Evolutionary conservation across 345 rosid species (phyloP), one percentile per base, ranked within the genome.

Genomic region (Boechera retrofracta): DNA sequence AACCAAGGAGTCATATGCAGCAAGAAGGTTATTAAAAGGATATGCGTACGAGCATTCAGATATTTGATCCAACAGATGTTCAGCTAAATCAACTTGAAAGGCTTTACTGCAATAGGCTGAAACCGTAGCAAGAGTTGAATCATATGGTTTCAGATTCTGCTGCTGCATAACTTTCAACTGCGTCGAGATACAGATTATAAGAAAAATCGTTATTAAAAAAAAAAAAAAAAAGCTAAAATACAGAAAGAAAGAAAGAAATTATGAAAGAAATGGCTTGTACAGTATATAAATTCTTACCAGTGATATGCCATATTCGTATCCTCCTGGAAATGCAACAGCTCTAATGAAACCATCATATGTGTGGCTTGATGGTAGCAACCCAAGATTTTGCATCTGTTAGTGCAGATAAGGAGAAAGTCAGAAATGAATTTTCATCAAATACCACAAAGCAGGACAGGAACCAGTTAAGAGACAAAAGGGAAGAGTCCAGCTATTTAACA

Each of bases 11-110:
- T 84, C 82, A 75, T 89, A 92, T 33, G 92, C 97, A 51, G 77
- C 78, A 64, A 94, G 89, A 81, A 92, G 84, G 48, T 79, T 83
- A 83, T 88, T 91, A 63, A 67, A 85, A 64, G 92, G 91, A 83
- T 67, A 70, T 10, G 91, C 82, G 74, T 78, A 35, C 31, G 70
- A 70, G 72, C 76, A 81, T 57, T 71, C 71, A 35, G 89, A 83
- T 72, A 91, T 75, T 78, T 84, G 86, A 78, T 85, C 81, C 84
- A 92, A 78, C 15, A 94, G 82, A 72, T 67, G 72, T 82, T 94
- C 98, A 60, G 98, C 97, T 58, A 86, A 79, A 84, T 94, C 94
- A 65, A 90, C 87, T 75, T 92, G 91, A 63, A 84, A 71, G 52
- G 83, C 88, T 74, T 68, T 81, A 72, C 97, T 87, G 88, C 91